These are phyloP conservation scores for Phytophthora uliginosa DNA, from an alignment of 352 stramenopile species.

Conservation along the genomic window DNA sequence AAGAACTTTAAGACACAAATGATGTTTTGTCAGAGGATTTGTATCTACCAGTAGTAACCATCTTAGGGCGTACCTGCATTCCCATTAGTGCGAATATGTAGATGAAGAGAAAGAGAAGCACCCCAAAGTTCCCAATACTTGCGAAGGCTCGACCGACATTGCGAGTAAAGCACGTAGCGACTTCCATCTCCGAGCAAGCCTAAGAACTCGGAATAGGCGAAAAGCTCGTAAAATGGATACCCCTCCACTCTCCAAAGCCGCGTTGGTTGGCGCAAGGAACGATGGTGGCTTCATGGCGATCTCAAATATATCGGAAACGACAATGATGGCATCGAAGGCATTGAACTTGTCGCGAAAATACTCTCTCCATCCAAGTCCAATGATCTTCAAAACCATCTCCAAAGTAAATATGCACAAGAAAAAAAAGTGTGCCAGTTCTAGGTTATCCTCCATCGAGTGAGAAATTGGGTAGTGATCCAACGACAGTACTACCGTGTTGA, in stretches of 20 bases:
- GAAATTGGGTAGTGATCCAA: conserved; percentile 85
- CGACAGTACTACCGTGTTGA: conserved; percentile 80
- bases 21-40: neutral
- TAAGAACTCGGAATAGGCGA: neutral
- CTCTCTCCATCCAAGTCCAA: conserved; percentile 66
- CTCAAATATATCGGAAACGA: conserved; percentile 25
- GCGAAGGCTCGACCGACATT: neutral
- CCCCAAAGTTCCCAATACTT: neutral
- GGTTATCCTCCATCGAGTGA: conserved; percentile 38
- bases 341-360: conserved; percentile 82
- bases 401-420: conserved; percentile 70
- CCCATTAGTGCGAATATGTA: neutral
- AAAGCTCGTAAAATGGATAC: neutral
- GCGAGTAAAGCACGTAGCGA: neutral
- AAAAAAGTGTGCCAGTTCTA: conserved; percentile 76
- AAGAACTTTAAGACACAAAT: neutral
- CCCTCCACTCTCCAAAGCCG: neutral
- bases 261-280: neutral
- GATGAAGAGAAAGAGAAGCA: neutral
- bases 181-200: neutral
- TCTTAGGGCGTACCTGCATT: neutral
- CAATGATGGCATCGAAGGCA: conserved; percentile 81
- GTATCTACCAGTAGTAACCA: neutral
- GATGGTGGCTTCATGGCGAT: neutral
- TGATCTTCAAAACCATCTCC: conserved; percentile 81